phyloP scores from a whole-genome alignment of 208 protist species.

The Wallacemonas sp. region DNA sequence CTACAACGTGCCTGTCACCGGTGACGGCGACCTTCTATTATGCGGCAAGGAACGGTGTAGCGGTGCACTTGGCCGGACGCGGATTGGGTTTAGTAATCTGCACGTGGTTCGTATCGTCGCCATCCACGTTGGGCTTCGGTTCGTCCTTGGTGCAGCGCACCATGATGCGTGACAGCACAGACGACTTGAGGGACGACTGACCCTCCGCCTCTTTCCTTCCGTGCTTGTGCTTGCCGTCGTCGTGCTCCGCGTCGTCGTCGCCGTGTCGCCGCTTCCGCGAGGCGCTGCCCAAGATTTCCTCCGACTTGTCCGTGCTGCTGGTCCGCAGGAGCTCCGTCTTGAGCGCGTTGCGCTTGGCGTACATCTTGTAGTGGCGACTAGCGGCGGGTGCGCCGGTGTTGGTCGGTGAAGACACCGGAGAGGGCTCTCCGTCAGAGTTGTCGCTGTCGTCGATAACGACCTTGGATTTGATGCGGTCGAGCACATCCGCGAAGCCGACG shows the following conservation, averaged over 20 bases:
- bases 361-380: slow-evolving; percentile 75
- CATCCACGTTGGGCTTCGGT: slow-evolving; percentile 37
- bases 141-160: slow-evolving; percentile 59
- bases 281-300: slow-evolving; percentile 72
- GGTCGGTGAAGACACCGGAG: slow-evolving; percentile 11
- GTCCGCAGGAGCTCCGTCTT: slow-evolving; percentile 80
- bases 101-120: slow-evolving; percentile 39
- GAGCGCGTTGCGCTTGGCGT: slow-evolving; percentile 78
- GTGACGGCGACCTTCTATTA: neutral
- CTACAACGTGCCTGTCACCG: no score
- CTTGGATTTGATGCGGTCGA: slow-evolving; percentile 61
- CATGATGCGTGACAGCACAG: slow-evolving; percentile 72
- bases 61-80: slow-evolving; percentile 73
- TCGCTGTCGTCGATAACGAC: slow-evolving; percentile 30
- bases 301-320: slow-evolving; percentile 22
- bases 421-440: slow-evolving; percentile 13
- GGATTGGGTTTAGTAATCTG: slow-evolving; percentile 75
- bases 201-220: slow-evolving; percentile 7
- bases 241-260: neutral
- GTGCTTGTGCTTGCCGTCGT: neutral
- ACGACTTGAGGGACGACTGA: slow-evolving; percentile 53
- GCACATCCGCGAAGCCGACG: slow-evolving; percentile 84
- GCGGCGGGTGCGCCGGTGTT: slow-evolving; percentile 26
- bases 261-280: slow-evolving; percentile 5
- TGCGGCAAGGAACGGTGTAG: slow-evolving; percentile 64